Evolutionary conservation across 352 stramenopile species (phyloP).

Genomic region (Pseudoperonospora humuli): DNA sequence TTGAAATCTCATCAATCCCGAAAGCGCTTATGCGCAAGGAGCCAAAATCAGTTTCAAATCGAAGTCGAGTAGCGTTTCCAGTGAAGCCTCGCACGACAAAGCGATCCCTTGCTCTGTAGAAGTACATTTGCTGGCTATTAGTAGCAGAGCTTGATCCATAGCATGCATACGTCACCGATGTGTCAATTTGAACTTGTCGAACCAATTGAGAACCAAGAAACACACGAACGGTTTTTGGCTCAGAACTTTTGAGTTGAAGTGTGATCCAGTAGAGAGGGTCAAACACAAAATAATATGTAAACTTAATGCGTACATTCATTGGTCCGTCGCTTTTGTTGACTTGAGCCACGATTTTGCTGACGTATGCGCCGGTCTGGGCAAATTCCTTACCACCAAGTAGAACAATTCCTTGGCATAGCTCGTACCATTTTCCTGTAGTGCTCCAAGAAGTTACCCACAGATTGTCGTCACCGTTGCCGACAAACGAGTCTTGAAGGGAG

Average conservation of each 20-base stretch:
- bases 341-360: constrained; percentile 31
- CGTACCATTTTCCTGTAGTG: constrained; percentile 30
- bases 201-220: constrained; percentile 38
- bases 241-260: constrained; percentile 23
- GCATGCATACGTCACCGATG: constrained; percentile 32
- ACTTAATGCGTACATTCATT: constrained; percentile 38
- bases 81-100: constrained; percentile 37
- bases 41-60: constrained; percentile 39
- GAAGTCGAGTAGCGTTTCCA: constrained; percentile 29
- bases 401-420: constrained; percentile 44
- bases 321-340: constrained; percentile 26
- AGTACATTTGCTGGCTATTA: constrained; percentile 15
- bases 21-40: constrained; percentile 35
- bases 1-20: constrained; percentile 55
- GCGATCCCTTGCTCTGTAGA: constrained; percentile 29
- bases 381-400: constrained; percentile 39
- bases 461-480: constrained; percentile 47
- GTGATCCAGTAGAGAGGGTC: constrained; percentile 25
- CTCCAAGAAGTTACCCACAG: constrained; percentile 49
- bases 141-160: constrained; percentile 19
- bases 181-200: constrained; percentile 32
- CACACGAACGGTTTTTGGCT: constrained; percentile 37
- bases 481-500: constrained; percentile 47
- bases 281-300: constrained; percentile 63
- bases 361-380: constrained; percentile 23